These are phyloP conservation scores for Pelargonium myrrhifolium DNA, from an alignment of 441 rosid genomes.

Conservation along the genomic window DNA sequence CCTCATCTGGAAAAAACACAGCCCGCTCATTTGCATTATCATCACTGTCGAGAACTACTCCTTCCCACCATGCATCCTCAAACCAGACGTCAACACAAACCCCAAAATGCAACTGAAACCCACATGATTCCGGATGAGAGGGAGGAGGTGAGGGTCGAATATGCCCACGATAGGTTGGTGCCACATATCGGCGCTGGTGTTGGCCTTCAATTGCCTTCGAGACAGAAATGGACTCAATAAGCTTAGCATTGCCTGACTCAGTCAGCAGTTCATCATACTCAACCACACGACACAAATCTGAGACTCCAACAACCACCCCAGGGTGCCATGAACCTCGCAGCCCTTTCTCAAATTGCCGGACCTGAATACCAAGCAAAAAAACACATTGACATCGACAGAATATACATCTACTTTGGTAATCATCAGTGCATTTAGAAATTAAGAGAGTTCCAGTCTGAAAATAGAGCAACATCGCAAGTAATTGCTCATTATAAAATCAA, in stretches of 20 bases:
- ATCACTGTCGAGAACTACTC: conserved; percentile 31
- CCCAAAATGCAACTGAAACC: conserved; percentile 27
- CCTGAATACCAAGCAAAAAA: conserved; percentile 20
- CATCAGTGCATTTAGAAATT: not conserved
- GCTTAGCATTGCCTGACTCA: conserved; percentile 27
- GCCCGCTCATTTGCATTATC: conserved; percentile 28
- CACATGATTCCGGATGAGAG: conserved; percentile 9
- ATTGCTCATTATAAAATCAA: no score
- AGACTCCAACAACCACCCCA: conserved; percentile 33
- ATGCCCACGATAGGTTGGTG: conserved; percentile 33
- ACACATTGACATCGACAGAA: not conserved
- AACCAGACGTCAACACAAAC: conserved; percentile 35
- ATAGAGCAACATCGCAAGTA: no score
- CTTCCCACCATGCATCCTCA: conserved; percentile 51
- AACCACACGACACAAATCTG: conserved; percentile 26
- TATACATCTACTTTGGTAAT: not conserved
- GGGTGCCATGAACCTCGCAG: conserved; percentile 37
- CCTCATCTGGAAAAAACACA: conserved; percentile 42
- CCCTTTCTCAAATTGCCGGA: conserved; percentile 42
- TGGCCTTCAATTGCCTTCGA: conserved; percentile 37
- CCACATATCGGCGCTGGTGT: conserved; percentile 27
- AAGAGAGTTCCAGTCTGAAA: not conserved
- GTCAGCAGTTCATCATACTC: conserved; percentile 32
- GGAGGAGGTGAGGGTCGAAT: conserved; percentile 26
- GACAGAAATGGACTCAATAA: conserved; percentile 31